Percentiles rank a stretch among this genome's conserved stretches.
Conservation (phyloP, 2,329 filamentous ascomycete species). For the Aspergillus latus region DNA sequence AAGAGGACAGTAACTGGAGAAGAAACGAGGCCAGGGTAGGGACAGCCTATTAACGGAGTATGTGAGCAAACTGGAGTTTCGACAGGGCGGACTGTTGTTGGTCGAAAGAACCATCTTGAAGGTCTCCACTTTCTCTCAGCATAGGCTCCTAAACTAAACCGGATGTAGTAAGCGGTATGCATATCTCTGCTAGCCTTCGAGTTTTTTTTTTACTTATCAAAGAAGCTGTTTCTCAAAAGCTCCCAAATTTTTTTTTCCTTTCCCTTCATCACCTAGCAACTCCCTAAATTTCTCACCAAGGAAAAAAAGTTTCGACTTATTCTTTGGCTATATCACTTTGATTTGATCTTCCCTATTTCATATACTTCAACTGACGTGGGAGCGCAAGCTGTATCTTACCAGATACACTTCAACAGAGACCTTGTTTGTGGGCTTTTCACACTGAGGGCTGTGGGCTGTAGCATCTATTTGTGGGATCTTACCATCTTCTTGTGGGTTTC, state of each 20-base stretch:
- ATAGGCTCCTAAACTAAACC: slow-evolving; percentile 21
- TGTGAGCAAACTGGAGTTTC: background rate
- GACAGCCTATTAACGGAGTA: background rate
- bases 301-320: background rate
- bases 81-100: background rate
- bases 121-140: slow-evolving; percentile 24
- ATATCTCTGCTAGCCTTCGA: slow-evolving; percentile 32
- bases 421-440: slow-evolving; percentile 41
- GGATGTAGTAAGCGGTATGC: slow-evolving; percentile 29
- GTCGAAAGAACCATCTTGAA: slow-evolving; percentile 9
- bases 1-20: background rate
- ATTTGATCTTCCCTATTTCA: slow-evolving; percentile 22
- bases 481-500: slow-evolving; percentile 40
- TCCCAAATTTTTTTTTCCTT: slow-evolving; percentile 23
- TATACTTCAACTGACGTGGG: slow-evolving; percentile 31
- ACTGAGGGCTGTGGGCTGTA: slow-evolving; percentile 46
- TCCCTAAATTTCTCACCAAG: slow-evolving; percentile 15
- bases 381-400: slow-evolving; percentile 36
- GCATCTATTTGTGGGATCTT: slow-evolving; percentile 44
- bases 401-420: slow-evolving; percentile 39
- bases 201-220: slow-evolving; percentile 38
- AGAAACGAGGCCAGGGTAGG: background rate
- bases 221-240: slow-evolving; percentile 24
- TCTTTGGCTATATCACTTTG: slow-evolving; percentile 20
- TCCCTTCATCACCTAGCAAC: slow-evolving; percentile 13